Evolutionary conservation across 805 yeast genomes (phyloP), one percentile per base, ranked within the genome.

Genomic region (Pichia phayaonensis): DNA sequence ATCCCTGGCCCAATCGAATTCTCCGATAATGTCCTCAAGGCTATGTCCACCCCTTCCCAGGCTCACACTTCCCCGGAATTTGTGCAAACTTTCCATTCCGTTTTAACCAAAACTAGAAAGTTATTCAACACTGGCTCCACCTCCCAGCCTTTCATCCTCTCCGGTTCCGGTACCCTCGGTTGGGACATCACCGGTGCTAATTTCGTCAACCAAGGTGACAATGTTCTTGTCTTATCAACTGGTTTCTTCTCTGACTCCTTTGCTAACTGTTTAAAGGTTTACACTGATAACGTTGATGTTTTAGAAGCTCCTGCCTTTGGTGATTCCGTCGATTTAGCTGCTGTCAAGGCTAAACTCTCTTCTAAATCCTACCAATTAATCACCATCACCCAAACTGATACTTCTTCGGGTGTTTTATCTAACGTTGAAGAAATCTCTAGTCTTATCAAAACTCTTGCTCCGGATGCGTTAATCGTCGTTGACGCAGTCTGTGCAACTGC

Each of bases 401-500:
- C 98, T 43, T 89, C 97, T 2, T 89, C 97, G 36, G 95, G 96
- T n/a, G 96, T 92, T 41, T 78, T 90, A 40, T 73, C 83, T 43
- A 84, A 86, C 61, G 82, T 92, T 55, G 73, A 79, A 62, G 71
- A 73, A 18, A 74, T 90, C 51, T 68, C 95, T 26, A 69, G 67
- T 47, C 57, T 83, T n/a, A 84, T 86, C 53, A 79, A 81, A 60
- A 62, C 70, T 55, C 69, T 74, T 2, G 78, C 89, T 4, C 97
- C 98, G 48, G 85, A 86, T 29, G 80, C 97, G 23, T 75, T 92
- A 54, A 74, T 92, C 48, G 72, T 89, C 47, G 96, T 92, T 40
- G 99, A 92, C 67, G 96, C 95, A 44, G 98, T 92, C 29, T 94
- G 98, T 70, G 89, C 97, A 8, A 79, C 90, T 54, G 98, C 86